Conservation (phyloP, 768 basidiomycete genomes). For the Boletellus ananiceps region DNA sequence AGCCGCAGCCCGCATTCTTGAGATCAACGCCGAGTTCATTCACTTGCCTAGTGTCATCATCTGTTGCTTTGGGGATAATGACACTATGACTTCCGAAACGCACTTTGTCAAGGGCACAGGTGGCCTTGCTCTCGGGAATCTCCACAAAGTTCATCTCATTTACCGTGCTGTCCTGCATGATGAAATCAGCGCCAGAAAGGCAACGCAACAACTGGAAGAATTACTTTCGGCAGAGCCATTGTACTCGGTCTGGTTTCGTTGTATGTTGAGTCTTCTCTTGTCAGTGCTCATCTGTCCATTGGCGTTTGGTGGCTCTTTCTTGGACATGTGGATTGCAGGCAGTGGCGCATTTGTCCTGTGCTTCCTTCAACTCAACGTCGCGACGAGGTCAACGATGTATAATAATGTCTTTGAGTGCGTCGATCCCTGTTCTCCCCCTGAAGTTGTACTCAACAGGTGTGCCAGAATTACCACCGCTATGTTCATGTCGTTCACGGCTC, state of each 20-base stretch:
- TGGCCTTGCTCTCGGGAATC: constrained; percentile 73
- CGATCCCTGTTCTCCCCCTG: neutral
- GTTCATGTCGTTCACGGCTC: constrained; percentile 73
- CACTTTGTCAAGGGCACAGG: constrained; percentile 81
- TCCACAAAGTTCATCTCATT: constrained; percentile 79
- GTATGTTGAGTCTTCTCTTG: constrained; percentile 62
- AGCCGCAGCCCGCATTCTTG: constrained; percentile 83
- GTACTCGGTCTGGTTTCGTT: constrained; percentile 60
- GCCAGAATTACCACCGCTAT: constrained; percentile 77
- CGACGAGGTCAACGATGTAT: constrained; percentile 72
- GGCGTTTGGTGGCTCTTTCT: constrained; percentile 77
- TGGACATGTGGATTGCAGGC: constrained; percentile 85
- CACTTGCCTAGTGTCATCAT: constrained; percentile 80
- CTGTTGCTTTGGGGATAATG: constrained; percentile 84
- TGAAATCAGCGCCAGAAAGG: constrained; percentile 79
- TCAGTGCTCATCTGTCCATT: constrained; percentile 79
- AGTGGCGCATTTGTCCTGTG: constrained; percentile 61
- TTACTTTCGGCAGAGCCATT: constrained; percentile 62
- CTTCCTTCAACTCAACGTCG: constrained; percentile 68
- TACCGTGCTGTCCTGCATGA: constrained; percentile 91
- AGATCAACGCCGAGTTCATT: constrained; percentile 88
- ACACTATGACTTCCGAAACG: constrained; percentile 85
- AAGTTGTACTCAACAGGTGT: constrained; percentile 8
- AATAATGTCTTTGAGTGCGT: constrained; percentile 87
- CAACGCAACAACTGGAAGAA: constrained; percentile 55